Base-by-base conservation (phyloP, 1,284 basidiomycete species). In the Marasmius fiardii region DNA sequence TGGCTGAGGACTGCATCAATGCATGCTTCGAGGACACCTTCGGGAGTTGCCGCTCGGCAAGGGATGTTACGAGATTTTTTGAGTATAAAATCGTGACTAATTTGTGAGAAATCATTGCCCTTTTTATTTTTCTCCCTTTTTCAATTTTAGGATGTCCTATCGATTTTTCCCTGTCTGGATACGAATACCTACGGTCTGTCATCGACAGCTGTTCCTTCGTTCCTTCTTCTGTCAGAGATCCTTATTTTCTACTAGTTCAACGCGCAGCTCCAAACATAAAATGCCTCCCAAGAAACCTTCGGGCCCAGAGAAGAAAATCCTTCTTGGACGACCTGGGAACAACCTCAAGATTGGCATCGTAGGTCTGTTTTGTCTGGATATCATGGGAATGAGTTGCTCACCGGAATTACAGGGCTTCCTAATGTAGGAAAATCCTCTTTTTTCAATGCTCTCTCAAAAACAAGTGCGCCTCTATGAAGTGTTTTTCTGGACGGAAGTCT, bases 301-400 rank as follows among this genome's bases (percentile, higher is more conserved):
- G 55, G 78, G 68, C 28, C 77, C 78, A 35, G 91, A 93, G 76
- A 95, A 95, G 78, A 95, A 93, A 75, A 75, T 79, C 39, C 74
- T 95, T 24, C 85, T 98, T 48, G 95, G 95, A 48, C 79, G 94
- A 60, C 95, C 95, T 39, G 82, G 90, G 60, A 98, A 98, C 78
- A 97, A 97, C 77, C 79, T 92, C 63, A 91, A 94, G 83, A 92
- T 96, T 67, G 95, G 94, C 72, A 96, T 98, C 80, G 95, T 98
- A 78, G 95, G 92, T 91, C 72, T 75, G 86, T 83, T 74, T 65
- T 63, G 50, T 59, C 51, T 34, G 44, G 59, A 54, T 59, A 49
- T 51, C 49, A 35, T 52, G 49, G 58, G 60, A 54, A 58, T 44
- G 51, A 56, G 59, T 54, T 63, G 60, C 54, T 62, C 21, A 52